phyloP scores from a whole-genome alignment of 345 rosid genomes.

The Camelina laxa region DNA sequence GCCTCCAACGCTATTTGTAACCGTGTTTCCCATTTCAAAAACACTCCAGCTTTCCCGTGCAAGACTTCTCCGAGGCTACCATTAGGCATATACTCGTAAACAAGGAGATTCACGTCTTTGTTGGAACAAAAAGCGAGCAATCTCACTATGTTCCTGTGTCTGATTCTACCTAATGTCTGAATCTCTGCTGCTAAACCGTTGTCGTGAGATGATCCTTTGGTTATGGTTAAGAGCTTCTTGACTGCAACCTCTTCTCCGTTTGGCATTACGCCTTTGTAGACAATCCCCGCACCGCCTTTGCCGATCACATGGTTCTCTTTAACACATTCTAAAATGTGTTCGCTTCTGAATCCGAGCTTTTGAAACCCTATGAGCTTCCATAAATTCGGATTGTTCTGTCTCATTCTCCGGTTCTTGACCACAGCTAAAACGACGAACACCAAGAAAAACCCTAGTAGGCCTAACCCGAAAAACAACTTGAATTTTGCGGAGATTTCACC shows the following conservation, averaged over 20 bases:
- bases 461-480: conserved; percentile 81
- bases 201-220: conserved; percentile 73
- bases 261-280: conserved; percentile 85
- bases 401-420: conserved; percentile 57
- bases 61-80: conserved; percentile 93
- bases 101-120: conserved; percentile 79
- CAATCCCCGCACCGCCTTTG: conserved; percentile 92
- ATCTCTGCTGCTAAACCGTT: conserved; percentile 90
- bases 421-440: conserved; percentile 68
- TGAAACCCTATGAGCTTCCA: conserved; percentile 93
- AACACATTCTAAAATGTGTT: conserved; percentile 83
- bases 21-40: conserved; percentile 75
- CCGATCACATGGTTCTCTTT: conserved; percentile 89
- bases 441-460: conserved; percentile 70
- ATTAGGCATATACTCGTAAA: conserved; percentile 92
- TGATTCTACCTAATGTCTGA: conserved; percentile 80
- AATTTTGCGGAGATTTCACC: conserved; percentile 51
- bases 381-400: conserved; percentile 48
- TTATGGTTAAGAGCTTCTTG: conserved; percentile 73
- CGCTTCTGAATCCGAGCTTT: conserved; percentile 70
- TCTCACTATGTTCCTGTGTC: conserved; percentile 92
- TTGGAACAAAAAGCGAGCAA: conserved; percentile 85
- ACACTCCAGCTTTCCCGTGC: conserved; percentile 78
- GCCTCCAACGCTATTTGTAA: conserved; percentile 87
- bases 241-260: conserved; percentile 87